Conservation (phyloP, 1,139 yeast species). For the Tardiomyces blankii region DNA sequence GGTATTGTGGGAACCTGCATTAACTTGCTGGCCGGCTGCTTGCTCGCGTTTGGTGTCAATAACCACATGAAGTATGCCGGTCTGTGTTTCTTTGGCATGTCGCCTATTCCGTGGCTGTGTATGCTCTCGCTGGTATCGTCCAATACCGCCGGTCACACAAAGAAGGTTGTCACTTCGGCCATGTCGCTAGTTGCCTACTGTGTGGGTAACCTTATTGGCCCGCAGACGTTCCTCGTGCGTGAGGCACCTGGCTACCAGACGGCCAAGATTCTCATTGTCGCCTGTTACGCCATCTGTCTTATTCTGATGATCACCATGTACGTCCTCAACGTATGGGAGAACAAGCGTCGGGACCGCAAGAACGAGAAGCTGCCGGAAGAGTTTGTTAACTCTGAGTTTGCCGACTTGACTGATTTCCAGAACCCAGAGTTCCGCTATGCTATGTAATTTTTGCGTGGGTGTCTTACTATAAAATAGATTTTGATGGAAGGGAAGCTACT, state of each 20-base stretch:
- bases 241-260: constrained; percentile 43
- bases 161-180: constrained; percentile 36
- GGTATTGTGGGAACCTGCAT: not conserved
- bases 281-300: not conserved
- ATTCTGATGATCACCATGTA: not conserved
- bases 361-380: constrained; percentile 13
- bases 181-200: constrained; percentile 44
- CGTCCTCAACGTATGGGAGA: not conserved
- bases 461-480: too few species aligned
- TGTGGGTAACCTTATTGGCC: constrained; percentile 49
- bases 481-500: too few species aligned
- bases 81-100: not conserved
- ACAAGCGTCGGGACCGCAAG: not conserved
- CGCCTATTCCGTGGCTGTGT: not conserved
- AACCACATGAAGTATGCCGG: not conserved
- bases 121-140: constrained; percentile 37
- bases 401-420: constrained; percentile 57
- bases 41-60: not conserved
- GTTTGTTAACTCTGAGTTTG: constrained; percentile 36
- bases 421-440: constrained; percentile 37
- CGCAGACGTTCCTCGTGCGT: constrained; percentile 39
- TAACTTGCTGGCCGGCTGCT: not conserved
- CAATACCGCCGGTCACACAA: constrained; percentile 52
- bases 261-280: constrained; percentile 26
- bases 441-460: constrained; percentile 28